phyloP scores from a whole-genome alignment of 176 grass and related monocot genomes.

The Avena atlantica region DNA sequence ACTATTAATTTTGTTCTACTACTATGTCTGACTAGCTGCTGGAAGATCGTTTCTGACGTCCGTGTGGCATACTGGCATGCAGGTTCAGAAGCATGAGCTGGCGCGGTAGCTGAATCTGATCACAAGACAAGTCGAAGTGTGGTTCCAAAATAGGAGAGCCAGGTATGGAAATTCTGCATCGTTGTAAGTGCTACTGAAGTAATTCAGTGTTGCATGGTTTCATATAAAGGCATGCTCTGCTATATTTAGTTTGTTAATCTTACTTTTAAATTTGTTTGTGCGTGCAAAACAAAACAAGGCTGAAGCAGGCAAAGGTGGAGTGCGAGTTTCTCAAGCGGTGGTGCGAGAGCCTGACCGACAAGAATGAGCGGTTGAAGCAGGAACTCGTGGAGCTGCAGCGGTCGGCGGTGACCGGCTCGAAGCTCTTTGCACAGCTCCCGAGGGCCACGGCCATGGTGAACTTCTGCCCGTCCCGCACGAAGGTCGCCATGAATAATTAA shows the following conservation, averaged over 20 bases:
- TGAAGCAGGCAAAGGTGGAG: slow-evolving; percentile 80
- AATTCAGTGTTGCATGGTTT: not conserved
- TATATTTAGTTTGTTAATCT: not conserved
- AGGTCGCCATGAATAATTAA: slow-evolving; percentile 41
- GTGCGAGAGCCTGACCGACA: slow-evolving; percentile 63
- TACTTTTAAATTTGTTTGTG: not conserved
- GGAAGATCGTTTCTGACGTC: not conserved
- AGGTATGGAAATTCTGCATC: slow-evolving; percentile 47
- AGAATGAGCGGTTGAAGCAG: slow-evolving; percentile 70
- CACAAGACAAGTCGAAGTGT: slow-evolving; percentile 82
- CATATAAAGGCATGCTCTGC: not conserved
- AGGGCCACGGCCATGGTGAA: slow-evolving; percentile 7
- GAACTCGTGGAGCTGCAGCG: slow-evolving; percentile 58
- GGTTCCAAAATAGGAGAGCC: slow-evolving; percentile 93
- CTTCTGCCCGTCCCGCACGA: slow-evolving; percentile 64
- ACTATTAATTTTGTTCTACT: too few relatives aligned
- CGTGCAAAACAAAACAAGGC: slow-evolving; percentile 56
- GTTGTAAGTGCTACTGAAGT: not conserved
- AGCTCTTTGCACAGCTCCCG: slow-evolving; percentile 39
- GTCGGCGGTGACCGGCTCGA: not conserved
- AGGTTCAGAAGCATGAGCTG: slow-evolving; percentile 73
- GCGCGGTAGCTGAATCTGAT: slow-evolving; percentile 63
- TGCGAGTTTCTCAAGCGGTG: slow-evolving; percentile 59
- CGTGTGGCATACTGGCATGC: slow-evolving; percentile 1
- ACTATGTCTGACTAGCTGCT: not conserved